Percentiles rank a stretch among this genome's conserved stretches.
Conservation (phyloP, 2,329 filamentous ascomycete genomes). For the Helotiales sp. region DNA sequence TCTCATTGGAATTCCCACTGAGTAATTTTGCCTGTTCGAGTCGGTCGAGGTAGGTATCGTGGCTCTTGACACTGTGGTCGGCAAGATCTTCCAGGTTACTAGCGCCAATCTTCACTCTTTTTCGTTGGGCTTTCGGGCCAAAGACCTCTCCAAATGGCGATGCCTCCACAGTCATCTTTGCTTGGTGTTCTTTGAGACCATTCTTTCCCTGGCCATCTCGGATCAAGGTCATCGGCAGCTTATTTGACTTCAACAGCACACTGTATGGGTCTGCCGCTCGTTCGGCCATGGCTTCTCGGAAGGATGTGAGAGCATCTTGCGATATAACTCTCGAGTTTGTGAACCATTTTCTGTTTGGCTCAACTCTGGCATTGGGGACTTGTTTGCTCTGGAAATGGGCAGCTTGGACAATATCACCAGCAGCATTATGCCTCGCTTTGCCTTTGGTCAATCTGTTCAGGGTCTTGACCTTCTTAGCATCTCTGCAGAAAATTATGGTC, state of each 20-base stretch:
- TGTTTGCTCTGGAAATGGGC: conserved; percentile 84
- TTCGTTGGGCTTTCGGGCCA: conserved; percentile 89
- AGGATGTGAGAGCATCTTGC: conserved; percentile 82
- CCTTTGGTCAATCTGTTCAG: conserved; percentile 91
- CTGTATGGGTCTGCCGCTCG: conserved; percentile 88
- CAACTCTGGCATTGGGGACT: conserved; percentile 78
- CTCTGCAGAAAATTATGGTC: conserved; percentile 33
- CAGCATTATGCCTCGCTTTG: conserved; percentile 76
- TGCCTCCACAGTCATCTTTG: conserved; percentile 90
- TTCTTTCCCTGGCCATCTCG: conserved; percentile 75
- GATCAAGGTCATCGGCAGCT: conserved; percentile 94
- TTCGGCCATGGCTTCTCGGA: conserved; percentile 89
- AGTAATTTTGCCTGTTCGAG: conserved; percentile 77
- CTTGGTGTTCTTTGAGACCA: conserved; percentile 86
- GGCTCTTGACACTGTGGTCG: conserved; percentile 74
- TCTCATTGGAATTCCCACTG: conserved; percentile 64
- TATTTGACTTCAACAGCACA: conserved; percentile 95
- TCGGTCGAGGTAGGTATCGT: conserved; percentile 79
- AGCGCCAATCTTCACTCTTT: conserved; percentile 86
- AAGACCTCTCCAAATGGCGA: conserved; percentile 87
- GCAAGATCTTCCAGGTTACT: conserved; percentile 81
- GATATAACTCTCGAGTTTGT: conserved; percentile 88
- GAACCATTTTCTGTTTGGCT: conserved; percentile 98
- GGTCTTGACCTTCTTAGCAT: conserved; percentile 84
- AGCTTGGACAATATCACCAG: conserved; percentile 81